phyloP scores from a whole-genome alignment of 805 yeast genomes.

The Saturnispora zaruensis region DNA sequence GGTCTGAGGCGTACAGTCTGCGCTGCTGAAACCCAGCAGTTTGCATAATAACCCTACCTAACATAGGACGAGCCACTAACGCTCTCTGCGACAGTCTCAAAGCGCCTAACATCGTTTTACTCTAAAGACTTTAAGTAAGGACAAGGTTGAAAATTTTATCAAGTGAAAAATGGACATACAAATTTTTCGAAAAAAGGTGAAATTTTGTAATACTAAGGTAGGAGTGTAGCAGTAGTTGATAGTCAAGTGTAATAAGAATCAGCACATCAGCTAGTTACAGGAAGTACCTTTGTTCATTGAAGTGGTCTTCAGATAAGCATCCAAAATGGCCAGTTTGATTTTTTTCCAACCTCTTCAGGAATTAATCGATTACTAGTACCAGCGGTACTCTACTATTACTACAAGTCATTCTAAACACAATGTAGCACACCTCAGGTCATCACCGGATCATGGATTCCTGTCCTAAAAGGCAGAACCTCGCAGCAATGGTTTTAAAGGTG shows the following conservation, averaged over 20 bases:
- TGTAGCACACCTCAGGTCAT: slow-evolving; percentile 89
- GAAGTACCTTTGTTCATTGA: background rate
- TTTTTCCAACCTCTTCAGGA: too few relatives aligned
- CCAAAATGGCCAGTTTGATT: too few relatives aligned
- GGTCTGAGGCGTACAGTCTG: slow-evolving; percentile 3
- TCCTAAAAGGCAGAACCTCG: slow-evolving; percentile 68
- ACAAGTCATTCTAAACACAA: slow-evolving; percentile 12
- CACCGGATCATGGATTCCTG: slow-evolving; percentile 81
- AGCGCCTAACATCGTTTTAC: background rate
- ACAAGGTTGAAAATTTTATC: background rate
- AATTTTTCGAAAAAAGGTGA: background rate
- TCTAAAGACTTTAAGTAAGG: background rate
- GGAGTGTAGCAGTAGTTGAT: background rate
- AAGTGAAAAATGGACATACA: slow-evolving; percentile 1
- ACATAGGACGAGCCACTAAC: background rate
- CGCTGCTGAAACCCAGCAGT: background rate
- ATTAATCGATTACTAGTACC: background rate
- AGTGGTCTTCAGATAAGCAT: background rate
- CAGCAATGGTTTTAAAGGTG: slow-evolving; percentile 97
- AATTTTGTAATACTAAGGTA: background rate
- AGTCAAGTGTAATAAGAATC: background rate
- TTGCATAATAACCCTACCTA: background rate
- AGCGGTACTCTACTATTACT: background rate
- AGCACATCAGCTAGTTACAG: background rate
- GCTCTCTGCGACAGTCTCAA: slow-evolving; percentile 2